Evolutionary conservation across 371 early-diverging fungal species (phyloP).

Genomic region (Zopfochytrium polystomum): DNA sequence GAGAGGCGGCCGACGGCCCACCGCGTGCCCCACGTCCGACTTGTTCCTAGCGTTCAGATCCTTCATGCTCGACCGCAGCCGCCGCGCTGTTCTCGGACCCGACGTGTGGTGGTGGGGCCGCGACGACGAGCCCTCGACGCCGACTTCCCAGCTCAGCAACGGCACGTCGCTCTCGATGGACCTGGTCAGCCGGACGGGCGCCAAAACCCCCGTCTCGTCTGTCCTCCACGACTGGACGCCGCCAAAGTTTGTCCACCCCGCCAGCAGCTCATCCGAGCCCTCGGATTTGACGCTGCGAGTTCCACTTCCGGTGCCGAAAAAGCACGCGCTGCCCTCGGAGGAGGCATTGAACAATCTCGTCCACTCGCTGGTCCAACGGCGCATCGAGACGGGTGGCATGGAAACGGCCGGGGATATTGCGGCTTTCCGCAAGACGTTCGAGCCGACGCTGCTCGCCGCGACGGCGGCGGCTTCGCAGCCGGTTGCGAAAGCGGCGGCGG

Average conservation of each 20-base stretch:
- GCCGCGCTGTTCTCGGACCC: conserved; percentile 4
- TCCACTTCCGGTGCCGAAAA: not conserved
- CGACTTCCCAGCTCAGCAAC: not conserved
- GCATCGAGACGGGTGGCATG: not conserved
- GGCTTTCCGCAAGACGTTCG: not conserved
- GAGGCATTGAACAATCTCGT: too few relatives aligned
- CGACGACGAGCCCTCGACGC: not conserved
- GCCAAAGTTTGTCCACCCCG: too few relatives aligned
- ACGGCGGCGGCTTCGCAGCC: not conserved
- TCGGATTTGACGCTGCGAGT: not conserved
- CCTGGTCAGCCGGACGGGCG: too few relatives aligned
- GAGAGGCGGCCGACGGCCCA: not conserved
- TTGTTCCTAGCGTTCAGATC: conserved; percentile 15
- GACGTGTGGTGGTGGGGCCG: not conserved
- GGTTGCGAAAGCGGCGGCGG: not conserved
- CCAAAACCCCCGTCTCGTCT: not conserved
- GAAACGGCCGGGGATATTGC: not conserved
- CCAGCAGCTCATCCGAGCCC: too few relatives aligned
- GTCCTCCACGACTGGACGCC: not conserved
- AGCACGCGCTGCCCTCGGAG: not conserved
- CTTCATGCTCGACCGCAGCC: conserved; percentile 21
- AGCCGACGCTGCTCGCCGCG: not conserved
- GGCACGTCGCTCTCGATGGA: too few relatives aligned
- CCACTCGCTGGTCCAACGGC: too few relatives aligned
- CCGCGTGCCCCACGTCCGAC: conserved; percentile 3